Percentiles rank a stretch among this genome's conserved stretches.
Evolutionary conservation across 2,329 filamentous ascomycete genomes (phyloP).

Genomic region (Xylariaceae sp.): DNA sequence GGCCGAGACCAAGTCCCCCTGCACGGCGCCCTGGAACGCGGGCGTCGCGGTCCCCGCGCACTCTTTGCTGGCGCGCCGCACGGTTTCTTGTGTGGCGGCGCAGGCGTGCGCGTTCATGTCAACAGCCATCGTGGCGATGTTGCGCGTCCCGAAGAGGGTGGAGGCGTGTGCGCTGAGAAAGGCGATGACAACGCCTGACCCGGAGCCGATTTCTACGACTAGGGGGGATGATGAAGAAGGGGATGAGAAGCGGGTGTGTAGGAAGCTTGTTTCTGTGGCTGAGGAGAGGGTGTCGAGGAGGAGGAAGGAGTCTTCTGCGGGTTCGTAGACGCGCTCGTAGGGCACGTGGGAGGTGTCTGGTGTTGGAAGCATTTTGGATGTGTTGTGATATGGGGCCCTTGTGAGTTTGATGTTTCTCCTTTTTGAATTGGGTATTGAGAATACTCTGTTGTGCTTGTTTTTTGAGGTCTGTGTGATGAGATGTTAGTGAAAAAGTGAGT

Average conservation of each 20-base stretch:
- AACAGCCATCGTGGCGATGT: conserved; percentile 67
- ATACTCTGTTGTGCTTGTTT: too few relatives aligned
- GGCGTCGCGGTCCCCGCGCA: conserved; percentile 27
- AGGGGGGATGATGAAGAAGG: conserved; percentile 47
- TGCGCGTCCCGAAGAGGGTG: conserved; percentile 64
- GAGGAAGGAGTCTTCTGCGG: conserved; percentile 91
- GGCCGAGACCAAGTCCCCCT: conserved; percentile 63
- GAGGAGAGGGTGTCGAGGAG: conserved; percentile 87
- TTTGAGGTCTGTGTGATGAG: background rate
- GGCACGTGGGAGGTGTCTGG: conserved; percentile 88
- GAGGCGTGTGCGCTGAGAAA: conserved; percentile 74
- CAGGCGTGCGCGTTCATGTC: conserved; percentile 88
- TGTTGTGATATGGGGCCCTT: too few relatives aligned
- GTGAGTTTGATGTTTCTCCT: background rate
- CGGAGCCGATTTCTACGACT: conserved; percentile 80
- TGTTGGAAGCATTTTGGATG: conserved; percentile 71
- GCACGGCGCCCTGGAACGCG: conserved; percentile 59
- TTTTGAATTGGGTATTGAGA: background rate
- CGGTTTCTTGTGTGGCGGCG: conserved; percentile 71
- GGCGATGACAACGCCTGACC: conserved; percentile 88
- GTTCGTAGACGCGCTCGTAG: conserved; percentile 87
- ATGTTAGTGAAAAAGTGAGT: background rate
- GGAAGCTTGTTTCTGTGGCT: conserved; percentile 60
- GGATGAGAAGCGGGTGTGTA: conserved; percentile 56
- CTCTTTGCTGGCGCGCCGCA: conserved; percentile 42